A percentile compares a stretch with the other conserved stretches of the same genome.
Conservation (phyloP, 768 basidiomycete genomes). For the Arthromyces matolae region DNA sequence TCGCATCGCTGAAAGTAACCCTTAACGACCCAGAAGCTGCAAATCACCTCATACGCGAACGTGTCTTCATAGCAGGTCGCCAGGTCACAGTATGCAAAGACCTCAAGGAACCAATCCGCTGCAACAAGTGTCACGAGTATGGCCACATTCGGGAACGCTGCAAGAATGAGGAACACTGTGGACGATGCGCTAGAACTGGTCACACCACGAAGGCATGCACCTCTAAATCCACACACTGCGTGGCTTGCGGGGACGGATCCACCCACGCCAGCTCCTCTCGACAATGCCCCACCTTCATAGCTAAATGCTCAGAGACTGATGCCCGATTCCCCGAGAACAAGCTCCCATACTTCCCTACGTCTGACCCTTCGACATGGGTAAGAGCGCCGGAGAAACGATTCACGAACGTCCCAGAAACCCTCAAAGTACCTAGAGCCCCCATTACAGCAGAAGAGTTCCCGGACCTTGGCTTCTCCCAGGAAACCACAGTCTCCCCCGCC, state of each 20-base stretch:
- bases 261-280: background rate
- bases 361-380: too few relatives aligned
- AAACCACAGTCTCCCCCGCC: too few relatives aligned
- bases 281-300: background rate
- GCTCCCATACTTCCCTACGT: background rate
- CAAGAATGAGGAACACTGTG: background rate
- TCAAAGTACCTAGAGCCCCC: too few relatives aligned
- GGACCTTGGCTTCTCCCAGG: too few relatives aligned
- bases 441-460: too few relatives aligned
- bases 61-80: background rate
- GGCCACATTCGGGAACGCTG: background rate
- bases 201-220: background rate
- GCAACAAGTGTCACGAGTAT: too few relatives aligned
- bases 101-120: background rate
- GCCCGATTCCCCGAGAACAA: background rate
- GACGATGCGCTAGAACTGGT: background rate
- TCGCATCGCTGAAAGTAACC: background rate
- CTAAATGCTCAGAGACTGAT: background rate
- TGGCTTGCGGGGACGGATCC: background rate
- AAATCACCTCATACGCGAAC: background rate
- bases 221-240: fast-evolving
- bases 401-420: too few relatives aligned
- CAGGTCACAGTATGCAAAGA: background rate
- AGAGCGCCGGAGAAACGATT: too few relatives aligned
- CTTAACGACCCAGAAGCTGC: background rate